Evolutionary conservation across 305 asterid species (phyloP).

Genomic region (Plantago coronopus): DNA sequence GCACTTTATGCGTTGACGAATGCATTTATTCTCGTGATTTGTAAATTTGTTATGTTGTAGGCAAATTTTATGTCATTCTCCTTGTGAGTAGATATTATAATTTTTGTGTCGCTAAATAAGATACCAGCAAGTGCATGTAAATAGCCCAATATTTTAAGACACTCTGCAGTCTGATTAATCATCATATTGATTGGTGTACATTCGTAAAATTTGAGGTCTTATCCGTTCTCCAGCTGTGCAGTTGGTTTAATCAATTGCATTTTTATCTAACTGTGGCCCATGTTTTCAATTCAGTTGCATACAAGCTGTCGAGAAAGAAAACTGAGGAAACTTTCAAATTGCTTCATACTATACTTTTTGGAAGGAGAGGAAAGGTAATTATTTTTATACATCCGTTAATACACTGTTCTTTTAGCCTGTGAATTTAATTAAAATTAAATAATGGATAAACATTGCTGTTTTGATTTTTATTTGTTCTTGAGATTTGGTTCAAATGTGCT

Average conservation of each 20-base stretch:
- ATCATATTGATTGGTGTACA: too few species aligned
- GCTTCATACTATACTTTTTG: slow-evolving; percentile 71
- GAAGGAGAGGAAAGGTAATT: slow-evolving; percentile 84
- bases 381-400: background rate
- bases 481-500: slow-evolving; percentile 9
- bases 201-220: too few species aligned
- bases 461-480: slow-evolving; percentile 2
- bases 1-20: too few species aligned
- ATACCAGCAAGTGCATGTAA: too few species aligned
- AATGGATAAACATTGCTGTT: background rate
- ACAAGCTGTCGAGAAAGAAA: slow-evolving; percentile 78
- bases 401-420: slow-evolving; percentile 2
- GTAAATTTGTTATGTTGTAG: too few species aligned
- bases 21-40: too few species aligned
- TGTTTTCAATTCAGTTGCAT: slow-evolving; percentile 54
- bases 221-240: background rate
- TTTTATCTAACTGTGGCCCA: slow-evolving; percentile 16
- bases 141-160: too few species aligned
- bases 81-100: too few species aligned
- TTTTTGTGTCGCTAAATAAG: too few species aligned
- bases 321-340: slow-evolving; percentile 71
- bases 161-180: too few species aligned
- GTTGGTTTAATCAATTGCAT: slow-evolving; percentile 14
- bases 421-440: background rate
- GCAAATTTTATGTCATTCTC: too few species aligned